phyloP scores from a whole-genome alignment of 2,329 filamentous ascomycete genomes.

The Pyrenophora tritici-repentis region DNA sequence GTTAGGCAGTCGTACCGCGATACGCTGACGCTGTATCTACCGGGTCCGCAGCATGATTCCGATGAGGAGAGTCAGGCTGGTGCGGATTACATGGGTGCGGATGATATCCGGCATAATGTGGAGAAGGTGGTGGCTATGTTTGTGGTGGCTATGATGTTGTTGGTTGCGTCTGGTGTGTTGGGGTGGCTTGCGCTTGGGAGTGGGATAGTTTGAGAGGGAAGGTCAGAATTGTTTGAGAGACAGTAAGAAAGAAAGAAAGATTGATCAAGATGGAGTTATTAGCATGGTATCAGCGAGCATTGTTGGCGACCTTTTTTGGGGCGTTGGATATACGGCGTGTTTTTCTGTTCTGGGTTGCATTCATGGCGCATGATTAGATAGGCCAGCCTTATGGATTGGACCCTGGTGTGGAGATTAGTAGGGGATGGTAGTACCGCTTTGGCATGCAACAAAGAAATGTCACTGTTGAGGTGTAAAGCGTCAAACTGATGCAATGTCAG shows the following conservation, averaged over 20 bases:
- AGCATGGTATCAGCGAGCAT: not conserved
- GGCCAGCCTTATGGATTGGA: constrained; percentile 11
- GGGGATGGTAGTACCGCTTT: not conserved
- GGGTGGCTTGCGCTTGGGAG: constrained; percentile 21
- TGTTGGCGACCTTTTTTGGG: not conserved
- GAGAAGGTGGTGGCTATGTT: constrained; percentile 34
- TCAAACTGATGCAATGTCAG: not conserved
- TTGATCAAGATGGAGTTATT: not conserved
- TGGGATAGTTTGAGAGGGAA: constrained; percentile 3
- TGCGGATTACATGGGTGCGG: constrained; percentile 11
- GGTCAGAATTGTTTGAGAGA: too few relatives aligned
- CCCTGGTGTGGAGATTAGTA: constrained; percentile 10
- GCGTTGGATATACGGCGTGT: not conserved
- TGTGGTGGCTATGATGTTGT: constrained; percentile 26
- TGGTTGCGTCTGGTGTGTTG: constrained; percentile 28
- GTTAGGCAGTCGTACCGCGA: constrained; percentile 33
- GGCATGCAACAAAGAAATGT: constrained; percentile 2
- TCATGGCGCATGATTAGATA: constrained; percentile 5
- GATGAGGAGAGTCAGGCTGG: constrained; percentile 16
- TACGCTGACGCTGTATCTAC: constrained; percentile 33
- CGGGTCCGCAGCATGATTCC: not conserved
- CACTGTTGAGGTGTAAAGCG: not conserved
- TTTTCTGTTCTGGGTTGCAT: not conserved
- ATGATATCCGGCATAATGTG: constrained; percentile 33
- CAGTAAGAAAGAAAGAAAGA: too few relatives aligned